Evolutionary conservation across 345 rosid species (phyloP).

Genomic region (Toxicodendron radicans): DNA sequence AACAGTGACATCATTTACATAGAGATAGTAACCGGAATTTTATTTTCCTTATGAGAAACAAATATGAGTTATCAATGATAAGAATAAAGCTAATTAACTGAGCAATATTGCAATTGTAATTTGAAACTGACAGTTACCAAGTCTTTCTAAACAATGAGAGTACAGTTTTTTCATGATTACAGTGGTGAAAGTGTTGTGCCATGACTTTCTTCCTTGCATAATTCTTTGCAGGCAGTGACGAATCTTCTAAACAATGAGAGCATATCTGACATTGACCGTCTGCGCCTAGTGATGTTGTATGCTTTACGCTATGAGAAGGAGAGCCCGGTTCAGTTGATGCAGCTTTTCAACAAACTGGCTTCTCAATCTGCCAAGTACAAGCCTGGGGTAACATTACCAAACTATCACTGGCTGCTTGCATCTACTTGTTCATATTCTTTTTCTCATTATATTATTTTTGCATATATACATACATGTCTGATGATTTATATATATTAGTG

Average conservation of each 20-base stretch:
- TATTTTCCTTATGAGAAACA: too few species aligned
- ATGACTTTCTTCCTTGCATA: constrained; percentile 25
- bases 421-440: neutral
- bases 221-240: constrained; percentile 77
- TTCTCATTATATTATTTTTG: neutral
- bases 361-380: constrained; percentile 89
- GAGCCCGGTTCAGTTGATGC: constrained; percentile 96
- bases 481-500: neutral
- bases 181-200: constrained; percentile 11
- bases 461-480: neutral
- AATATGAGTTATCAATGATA: too few species aligned
- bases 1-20: neutral
- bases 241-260: constrained; percentile 83
- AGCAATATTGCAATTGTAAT: neutral
- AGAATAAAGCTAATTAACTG: too few species aligned
- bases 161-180: too few species aligned
- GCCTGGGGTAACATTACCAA: constrained; percentile 68
- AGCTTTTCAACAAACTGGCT: constrained; percentile 89
- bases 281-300: constrained; percentile 87
- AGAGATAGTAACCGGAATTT: neutral
- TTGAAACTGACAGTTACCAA: neutral
- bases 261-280: constrained; percentile 78
- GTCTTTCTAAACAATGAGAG: too few species aligned
- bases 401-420: constrained; percentile 15
- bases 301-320: constrained; percentile 98